These are phyloP conservation scores for Diospyros lotus DNA, from an alignment of 148 eudicot genomes.

Conservation along the genomic window DNA sequence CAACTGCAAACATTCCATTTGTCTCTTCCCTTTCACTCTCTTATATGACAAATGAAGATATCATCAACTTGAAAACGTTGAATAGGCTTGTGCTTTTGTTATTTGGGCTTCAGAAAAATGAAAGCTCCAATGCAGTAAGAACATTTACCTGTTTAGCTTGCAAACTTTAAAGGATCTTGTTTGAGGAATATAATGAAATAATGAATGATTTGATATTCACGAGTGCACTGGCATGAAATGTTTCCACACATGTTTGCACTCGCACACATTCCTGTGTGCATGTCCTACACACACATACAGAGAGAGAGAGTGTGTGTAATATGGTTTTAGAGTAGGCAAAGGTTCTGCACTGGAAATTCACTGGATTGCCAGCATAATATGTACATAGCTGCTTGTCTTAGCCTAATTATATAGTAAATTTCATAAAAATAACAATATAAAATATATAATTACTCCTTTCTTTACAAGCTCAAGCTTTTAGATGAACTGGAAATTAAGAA, in stretches of 20 bases:
- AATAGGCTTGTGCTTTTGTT: conserved; percentile 57
- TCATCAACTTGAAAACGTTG: conserved; percentile 65
- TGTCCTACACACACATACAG: too few relatives aligned
- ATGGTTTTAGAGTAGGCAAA: background rate
- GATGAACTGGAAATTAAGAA: too few relatives aligned
- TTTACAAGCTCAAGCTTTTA: too few relatives aligned
- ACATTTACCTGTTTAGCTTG: conserved; percentile 2
- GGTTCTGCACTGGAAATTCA: too few relatives aligned
- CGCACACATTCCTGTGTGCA: background rate
- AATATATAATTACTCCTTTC: too few relatives aligned
- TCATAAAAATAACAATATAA: too few relatives aligned
- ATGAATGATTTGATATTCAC: background rate
- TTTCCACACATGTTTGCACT: background rate
- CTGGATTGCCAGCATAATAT: too few relatives aligned
- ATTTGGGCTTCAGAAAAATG: conserved; percentile 41
- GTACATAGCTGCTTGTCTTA: too few relatives aligned
- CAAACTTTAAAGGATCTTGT: background rate
- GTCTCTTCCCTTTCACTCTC: conserved; percentile 32
- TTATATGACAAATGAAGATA: conserved; percentile 66
- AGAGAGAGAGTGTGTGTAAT: too few relatives aligned
- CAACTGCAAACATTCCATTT: conserved; percentile 50
- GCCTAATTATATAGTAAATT: too few relatives aligned
- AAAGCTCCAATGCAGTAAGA: conserved; percentile 32
- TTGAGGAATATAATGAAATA: too few relatives aligned
- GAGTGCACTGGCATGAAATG: background rate